These are phyloP conservation scores for Tuber magnatum DNA, from an alignment of 495 filamentous ascomycete species.

Conservation along the genomic window DNA sequence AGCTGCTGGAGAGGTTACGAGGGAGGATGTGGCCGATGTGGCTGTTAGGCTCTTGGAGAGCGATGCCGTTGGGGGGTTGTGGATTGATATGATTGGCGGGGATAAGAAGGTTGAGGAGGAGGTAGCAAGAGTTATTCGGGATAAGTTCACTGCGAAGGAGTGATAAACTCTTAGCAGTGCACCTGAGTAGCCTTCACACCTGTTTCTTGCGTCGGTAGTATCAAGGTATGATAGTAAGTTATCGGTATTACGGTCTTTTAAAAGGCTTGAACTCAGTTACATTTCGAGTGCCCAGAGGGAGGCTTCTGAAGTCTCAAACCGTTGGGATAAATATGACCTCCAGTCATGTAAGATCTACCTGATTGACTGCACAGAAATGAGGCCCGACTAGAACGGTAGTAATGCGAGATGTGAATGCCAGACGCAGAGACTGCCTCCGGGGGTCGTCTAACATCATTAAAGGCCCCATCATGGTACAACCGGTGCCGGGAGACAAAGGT, in stretches of 20 bases:
- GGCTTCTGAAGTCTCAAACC: background rate
- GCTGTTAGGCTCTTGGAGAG: constrained; percentile 57
- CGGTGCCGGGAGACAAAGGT: background rate
- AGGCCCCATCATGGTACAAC: background rate
- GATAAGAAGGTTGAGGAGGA: constrained; percentile 55
- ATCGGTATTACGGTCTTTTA: background rate
- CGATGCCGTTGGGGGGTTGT: constrained; percentile 51
- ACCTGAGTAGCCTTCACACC: background rate
- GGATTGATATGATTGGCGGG: constrained; percentile 56
- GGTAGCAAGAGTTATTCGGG: constrained; percentile 56
- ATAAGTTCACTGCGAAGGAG: constrained; percentile 56
- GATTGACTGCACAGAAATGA: background rate
- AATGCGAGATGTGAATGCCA: background rate
- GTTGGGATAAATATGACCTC: background rate
- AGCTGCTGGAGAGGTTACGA: constrained; percentile 51
- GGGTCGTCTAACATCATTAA: background rate
- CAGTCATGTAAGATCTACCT: background rate
- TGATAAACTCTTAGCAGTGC: constrained; percentile 43
- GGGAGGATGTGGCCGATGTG: constrained; percentile 64
- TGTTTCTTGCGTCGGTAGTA: background rate
- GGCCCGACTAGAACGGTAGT: background rate
- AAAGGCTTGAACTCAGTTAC: background rate
- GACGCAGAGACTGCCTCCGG: background rate
- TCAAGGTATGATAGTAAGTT: background rate
- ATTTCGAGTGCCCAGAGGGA: background rate